Evolutionary conservation across 257 asterid species (phyloP), one percentile per base, ranked within the genome.

Genomic region (Cruciata laevipes): DNA sequence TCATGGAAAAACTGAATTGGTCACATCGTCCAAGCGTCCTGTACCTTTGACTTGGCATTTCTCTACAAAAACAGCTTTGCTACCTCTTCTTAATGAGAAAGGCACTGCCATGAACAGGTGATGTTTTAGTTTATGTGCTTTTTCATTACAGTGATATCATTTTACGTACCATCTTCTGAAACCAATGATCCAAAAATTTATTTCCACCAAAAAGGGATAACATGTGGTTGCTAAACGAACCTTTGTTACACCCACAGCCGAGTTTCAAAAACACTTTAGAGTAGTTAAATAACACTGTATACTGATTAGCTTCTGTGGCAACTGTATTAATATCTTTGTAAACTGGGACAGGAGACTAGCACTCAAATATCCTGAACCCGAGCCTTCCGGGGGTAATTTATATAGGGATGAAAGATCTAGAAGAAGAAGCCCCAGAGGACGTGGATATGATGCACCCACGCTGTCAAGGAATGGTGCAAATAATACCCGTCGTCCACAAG

Each of bases 41-140:
- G 97, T 94, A 78, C 96, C 99, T 10, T 79, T 94, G 86, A 94
- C 87, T 61, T 88, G 99, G 99, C 91, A 88, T 75, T 94, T 94
- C 75, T 88, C 97, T 17, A 83, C 95, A 61, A 94, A 87, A 87
- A 75, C 92, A 73, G 78, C 88, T 81, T 61, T 90, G 70, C 74
- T 84, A 69, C 96, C 95, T 16, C 99, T 94, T 78, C 95, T 94
- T 70, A 77, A 94, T 73, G 87, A 94, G 79, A 94, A 87, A 82
- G 99, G 99, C 87, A 88, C 92, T 31, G 83, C 77, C 83, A 90
- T 94, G 87, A 93, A 88, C 78, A 85, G 96, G 99, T 90, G 80
- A 82, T 61, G n/a, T 70, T 71, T 61, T 33, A 69, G 42, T 24
- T 38, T 57, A 61, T 25, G 44, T 44, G 47, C 53, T 17, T 32